Evolutionary conservation across 2,329 filamentous ascomycete genomes (phyloP).

Genomic region (Scedosporium aurantiacum): DNA sequence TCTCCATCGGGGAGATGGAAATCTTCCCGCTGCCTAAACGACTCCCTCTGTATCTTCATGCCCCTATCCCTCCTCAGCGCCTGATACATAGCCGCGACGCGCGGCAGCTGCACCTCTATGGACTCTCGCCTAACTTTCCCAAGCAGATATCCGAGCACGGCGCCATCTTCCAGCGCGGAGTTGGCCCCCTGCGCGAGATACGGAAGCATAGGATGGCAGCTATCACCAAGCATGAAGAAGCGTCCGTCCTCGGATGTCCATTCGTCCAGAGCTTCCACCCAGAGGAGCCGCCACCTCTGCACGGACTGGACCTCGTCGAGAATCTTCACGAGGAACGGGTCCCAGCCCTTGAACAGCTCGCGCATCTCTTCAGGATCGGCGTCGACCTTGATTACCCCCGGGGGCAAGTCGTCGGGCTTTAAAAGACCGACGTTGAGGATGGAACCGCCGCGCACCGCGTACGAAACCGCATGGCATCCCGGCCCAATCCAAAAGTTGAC

Average conservation of each 20-base stretch:
- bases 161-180: slow-evolving; percentile 56
- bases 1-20: slow-evolving; percentile 12
- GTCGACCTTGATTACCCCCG: background rate
- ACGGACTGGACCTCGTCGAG: slow-evolving; percentile 7
- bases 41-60: slow-evolving; percentile 11
- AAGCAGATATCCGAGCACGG: slow-evolving; percentile 39
- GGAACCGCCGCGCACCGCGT: slow-evolving; percentile 29
- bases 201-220: slow-evolving; percentile 54
- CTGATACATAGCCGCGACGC: slow-evolving; percentile 11
- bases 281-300: slow-evolving; percentile 9
- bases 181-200: slow-evolving; percentile 57
- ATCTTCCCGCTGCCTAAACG: slow-evolving; percentile 11
- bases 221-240: slow-evolving; percentile 35
- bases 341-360: slow-evolving; percentile 4
- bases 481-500: slow-evolving; percentile 46
- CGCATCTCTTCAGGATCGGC: background rate
- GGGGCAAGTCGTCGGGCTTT: slow-evolving; percentile 32
- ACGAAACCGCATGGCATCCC: slow-evolving; percentile 36
- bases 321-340: slow-evolving; percentile 5
- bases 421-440: slow-evolving; percentile 36
- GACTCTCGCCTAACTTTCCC: slow-evolving; percentile 6
- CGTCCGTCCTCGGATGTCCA: background rate
- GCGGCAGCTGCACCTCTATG: slow-evolving; percentile 6
- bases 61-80: slow-evolving; percentile 9
- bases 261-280: background rate